A percentile compares a stretch with the other conserved stretches of the same genome.
Conservation (phyloP, 2,329 filamentous ascomycete genomes). For the Pyrenophora seminiperda region DNA sequence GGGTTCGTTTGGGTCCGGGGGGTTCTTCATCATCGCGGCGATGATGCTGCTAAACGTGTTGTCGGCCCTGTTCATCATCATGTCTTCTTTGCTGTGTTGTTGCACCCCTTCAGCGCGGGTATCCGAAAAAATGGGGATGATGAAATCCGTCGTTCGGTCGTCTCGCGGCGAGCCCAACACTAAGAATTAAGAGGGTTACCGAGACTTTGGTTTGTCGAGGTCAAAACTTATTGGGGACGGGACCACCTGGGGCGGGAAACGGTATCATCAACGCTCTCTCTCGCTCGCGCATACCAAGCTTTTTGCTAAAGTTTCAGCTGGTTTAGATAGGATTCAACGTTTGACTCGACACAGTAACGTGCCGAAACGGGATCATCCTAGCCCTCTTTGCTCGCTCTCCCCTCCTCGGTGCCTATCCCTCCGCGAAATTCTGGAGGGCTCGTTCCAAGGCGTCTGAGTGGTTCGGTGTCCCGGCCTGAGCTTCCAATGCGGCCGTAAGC, state of each 20-base stretch:
- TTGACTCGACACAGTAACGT: background rate
- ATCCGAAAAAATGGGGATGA: too few relatives aligned
- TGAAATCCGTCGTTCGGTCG: too few relatives aligned
- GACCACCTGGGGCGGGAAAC: too few relatives aligned
- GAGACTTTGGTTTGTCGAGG: too few relatives aligned
- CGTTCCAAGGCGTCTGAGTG: background rate
- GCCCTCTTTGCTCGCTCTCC: background rate
- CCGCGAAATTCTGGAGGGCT: background rate
- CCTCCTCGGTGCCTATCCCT: background rate
- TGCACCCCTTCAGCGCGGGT: too few relatives aligned
- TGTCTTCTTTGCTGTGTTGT: background rate
- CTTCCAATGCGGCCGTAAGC: slow-evolving; percentile 1
- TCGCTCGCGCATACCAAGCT: too few relatives aligned
- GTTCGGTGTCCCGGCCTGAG: background rate
- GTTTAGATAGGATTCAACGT: background rate
- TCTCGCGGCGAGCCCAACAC: too few relatives aligned
- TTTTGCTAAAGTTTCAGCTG: background rate
- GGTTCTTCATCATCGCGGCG: slow-evolving; percentile 22
- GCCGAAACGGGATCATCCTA: background rate
- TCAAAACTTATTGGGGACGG: too few relatives aligned
- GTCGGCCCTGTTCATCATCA: slow-evolving; percentile 5
- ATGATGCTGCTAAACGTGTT: slow-evolving; percentile 22
- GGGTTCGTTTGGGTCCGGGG: slow-evolving; percentile 32
- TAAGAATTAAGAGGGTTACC: too few relatives aligned
- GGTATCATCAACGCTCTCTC: too few relatives aligned